Base-by-base conservation (phyloP, 1,284 basidiomycete genomes). In the Sanguinoderma infundibulare region DNA sequence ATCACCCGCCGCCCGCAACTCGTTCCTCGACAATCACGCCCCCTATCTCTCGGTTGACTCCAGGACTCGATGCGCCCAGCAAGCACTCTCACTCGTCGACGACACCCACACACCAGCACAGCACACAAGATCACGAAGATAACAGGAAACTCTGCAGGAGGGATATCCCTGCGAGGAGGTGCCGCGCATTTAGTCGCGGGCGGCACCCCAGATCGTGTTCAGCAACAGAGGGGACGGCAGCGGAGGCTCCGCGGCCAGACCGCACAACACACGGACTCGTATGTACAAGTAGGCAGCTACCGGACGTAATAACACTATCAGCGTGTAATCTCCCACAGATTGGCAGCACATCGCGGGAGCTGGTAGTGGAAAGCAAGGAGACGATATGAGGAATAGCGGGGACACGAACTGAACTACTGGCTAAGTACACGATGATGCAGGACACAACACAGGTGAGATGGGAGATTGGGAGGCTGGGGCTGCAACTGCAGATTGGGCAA, bases 201-300 rank as follows among this genome's bases (percentile, higher is more conserved):
- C 38, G 42, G 20, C 30, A 32, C 32, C 54, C 47, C 51, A 20
- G 39, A 17, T 62, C 61, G 46, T 51, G 59, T 63, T 66, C 54
- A 51, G 52, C 52, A 50, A 47, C 34, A 46, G 22, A n/a, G n/a
- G n/a, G n/a, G 10, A 49, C 34, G 56, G 62, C 49, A 53, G 5
- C 38, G 36, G 44, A 20, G 22, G 47, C n/a, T n/a, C n/a, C n/a
- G n/a, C 36, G 53, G 49, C 56, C 59, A n/a, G n/a, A n/a, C 42
- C 56, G 44, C 50, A 50, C 61, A 59, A 51, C 50, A 55, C 58
- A 60, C 56, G 56, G 61, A 65, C 65, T 61, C 46, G 63, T 55
- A 35, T 58, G 64, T 59, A 68, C 68, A 57, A 62, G 58, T 67
- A 68, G 57, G 58, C 59, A 65, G 57, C 54, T 61, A 57, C 57